Base-by-base conservation (phyloP, 2,329 filamentous ascomycete species). In the Alternaria dauci region DNA sequence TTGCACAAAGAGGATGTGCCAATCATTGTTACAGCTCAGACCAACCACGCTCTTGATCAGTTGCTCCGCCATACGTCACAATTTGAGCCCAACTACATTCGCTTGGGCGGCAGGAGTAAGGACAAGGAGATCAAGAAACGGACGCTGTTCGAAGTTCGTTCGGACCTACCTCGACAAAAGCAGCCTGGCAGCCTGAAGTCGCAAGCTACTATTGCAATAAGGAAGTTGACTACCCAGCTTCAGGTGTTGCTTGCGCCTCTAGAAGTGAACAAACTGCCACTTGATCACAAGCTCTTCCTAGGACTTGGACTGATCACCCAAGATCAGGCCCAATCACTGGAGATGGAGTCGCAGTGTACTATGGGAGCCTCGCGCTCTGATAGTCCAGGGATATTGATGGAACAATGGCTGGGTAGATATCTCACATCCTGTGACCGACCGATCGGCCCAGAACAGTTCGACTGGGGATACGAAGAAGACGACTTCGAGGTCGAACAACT, bases 21-120 rank as follows among this genome's bases (percentile, higher is more conserved):
- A 0, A 88, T 97, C 30, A 84, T 97, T 20, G 61, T 97, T 4
- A 86, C 93, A 0, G 93, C 92, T 8, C 93, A 97, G 70, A 97
- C 93, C 0, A 97, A 97, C 60, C 93, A 97, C 76, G 93, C 93
- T 0, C 81, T 97, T 0, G 93, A 97, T 68, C 93, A 97, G 72
- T 82, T 97, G 0, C 81, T 97, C 0, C 79, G 81, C 1, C 87
- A 89, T 55, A 83, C 93, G 16, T 81, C 87, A 1, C 72, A 80
- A 6, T 90, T 90, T 66, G 88, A 90, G 67, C 76, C 80, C 0
- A 84, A 87, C 1, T 88, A 93, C 58, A 80, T 90, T 50, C 85
- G 89, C 8, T 78, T 92, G 9, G 93, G 93, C 42, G 88, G 89
- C 2, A 86, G 91, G 30, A 91, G 90, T 18, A 85, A 87, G 52